Conservation (phyloP, 2,329 filamentous ascomycete genomes). For the Trichoderma harzianum region DNA sequence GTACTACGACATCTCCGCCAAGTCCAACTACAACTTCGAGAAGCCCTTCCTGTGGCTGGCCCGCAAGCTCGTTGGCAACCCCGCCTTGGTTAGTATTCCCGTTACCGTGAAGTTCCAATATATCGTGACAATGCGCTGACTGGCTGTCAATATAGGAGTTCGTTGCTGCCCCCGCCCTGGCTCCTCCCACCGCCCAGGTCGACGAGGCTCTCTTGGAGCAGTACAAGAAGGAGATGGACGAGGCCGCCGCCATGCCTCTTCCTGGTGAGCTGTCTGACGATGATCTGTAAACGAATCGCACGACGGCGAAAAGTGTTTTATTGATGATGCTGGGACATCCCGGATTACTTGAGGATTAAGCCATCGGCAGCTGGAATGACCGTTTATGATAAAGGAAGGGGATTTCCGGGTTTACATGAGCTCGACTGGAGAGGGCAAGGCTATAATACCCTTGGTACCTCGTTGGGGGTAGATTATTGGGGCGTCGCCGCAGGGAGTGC, state of each 20-base stretch:
- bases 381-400: conserved; percentile 37
- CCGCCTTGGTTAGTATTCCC: conserved; percentile 35
- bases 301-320: conserved; percentile 26
- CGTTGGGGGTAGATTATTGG: conserved; percentile 31
- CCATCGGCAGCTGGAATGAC: conserved; percentile 33
- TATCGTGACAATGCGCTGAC: conserved; percentile 2
- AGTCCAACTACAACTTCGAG: conserved; percentile 99
- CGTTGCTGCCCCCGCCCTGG: conserved; percentile 90
- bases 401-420: conserved; percentile 35
- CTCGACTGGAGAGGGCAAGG: conserved; percentile 35
- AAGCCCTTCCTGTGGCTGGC: conserved; percentile 99
- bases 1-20: conserved; percentile 99
- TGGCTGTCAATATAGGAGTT: conserved; percentile 65
- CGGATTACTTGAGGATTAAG: conserved; percentile 8
- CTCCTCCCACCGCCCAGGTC: conserved; percentile 87
- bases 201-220: conserved; percentile 76
- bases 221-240: conserved; percentile 86
- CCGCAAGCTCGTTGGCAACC: conserved; percentile 96
- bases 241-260: conserved; percentile 77
- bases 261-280: conserved; percentile 90
- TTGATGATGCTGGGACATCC: conserved; percentile 17
- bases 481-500: conserved; percentile 33
- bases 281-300: conserved; percentile 49
- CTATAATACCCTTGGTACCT: conserved; percentile 30
- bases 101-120: too few relatives aligned